A percentile compares a stretch with the other conserved stretches of the same genome.
These are phyloP conservation scores for Claviceps sp. DNA, from an alignment of 2,329 filamentous ascomycete genomes.

Conservation along the genomic window DNA sequence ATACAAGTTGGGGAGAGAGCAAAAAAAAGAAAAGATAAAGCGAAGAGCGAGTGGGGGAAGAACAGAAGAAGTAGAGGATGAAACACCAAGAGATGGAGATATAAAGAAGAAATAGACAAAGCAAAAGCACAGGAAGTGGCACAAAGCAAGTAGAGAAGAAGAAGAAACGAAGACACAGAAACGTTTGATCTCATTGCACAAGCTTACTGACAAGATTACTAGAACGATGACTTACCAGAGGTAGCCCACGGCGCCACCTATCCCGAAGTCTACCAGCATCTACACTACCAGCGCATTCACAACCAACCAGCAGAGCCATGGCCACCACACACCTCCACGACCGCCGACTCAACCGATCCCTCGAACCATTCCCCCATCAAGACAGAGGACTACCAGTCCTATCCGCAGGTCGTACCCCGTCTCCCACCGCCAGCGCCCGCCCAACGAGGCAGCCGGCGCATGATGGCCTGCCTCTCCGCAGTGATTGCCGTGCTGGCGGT, in stretches of 20 bases:
- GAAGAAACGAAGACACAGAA: not conserved
- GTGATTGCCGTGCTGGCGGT: conserved; percentile 26
- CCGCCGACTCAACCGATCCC: not conserved
- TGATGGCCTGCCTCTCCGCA: conserved; percentile 20
- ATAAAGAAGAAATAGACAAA: too few relatives aligned
- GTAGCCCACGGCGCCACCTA: not conserved
- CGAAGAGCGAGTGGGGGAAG: not conserved
- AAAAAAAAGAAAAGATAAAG: not conserved
- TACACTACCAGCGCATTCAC: not conserved
- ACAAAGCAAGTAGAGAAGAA: not conserved
- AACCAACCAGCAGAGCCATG: not conserved
- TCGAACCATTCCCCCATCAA: not conserved
- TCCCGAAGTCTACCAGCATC: not conserved
- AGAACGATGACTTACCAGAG: conserved; percentile 1
- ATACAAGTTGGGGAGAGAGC: not conserved
- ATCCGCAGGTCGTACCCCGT: not conserved
- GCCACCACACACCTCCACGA: not conserved
- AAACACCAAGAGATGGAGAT: too few relatives aligned
- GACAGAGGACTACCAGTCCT: not conserved
- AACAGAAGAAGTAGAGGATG: not conserved
- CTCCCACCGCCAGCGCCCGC: not conserved
- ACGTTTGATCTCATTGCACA: too few relatives aligned
- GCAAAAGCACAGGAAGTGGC: too few relatives aligned
- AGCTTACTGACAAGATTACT: not conserved
- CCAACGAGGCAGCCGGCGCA: not conserved